Conservation (phyloP, 441 rosid species). For the Pelargonium citronellum region DNA sequence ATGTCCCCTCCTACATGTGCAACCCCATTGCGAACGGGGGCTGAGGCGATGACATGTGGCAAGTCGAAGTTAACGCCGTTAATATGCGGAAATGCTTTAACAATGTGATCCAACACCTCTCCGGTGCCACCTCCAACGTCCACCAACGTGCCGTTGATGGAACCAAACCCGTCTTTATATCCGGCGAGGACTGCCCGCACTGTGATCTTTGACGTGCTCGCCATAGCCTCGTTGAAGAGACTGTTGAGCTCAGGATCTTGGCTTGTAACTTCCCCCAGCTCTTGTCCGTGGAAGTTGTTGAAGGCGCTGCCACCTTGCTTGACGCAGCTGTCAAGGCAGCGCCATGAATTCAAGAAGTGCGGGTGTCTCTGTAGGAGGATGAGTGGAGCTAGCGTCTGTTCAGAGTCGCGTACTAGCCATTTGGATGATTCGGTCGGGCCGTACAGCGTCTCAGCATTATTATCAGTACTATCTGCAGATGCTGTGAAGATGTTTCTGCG, state of each 20-base stretch:
- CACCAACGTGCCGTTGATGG: slow-evolving; percentile 22
- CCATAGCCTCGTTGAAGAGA: slow-evolving; percentile 33
- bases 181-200: slow-evolving; percentile 16
- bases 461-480: background rate
- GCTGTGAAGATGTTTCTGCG: slow-evolving; percentile 28
- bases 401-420: slow-evolving; percentile 31
- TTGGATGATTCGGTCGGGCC: slow-evolving; percentile 24
- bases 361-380: slow-evolving; percentile 24
- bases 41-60: slow-evolving; percentile 35
- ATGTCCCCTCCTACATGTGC: slow-evolving; percentile 39
- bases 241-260: slow-evolving; percentile 26
- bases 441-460: slow-evolving; percentile 26
- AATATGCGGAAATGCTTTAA: slow-evolving; percentile 33
- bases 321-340: slow-evolving; percentile 26
- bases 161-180: slow-evolving; percentile 29
- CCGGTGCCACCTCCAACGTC: slow-evolving; percentile 51
- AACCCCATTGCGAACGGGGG: slow-evolving; percentile 28
- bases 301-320: slow-evolving; percentile 36
- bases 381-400: slow-evolving; percentile 27
- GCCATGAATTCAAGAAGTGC: slow-evolving; percentile 23
- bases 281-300: slow-evolving; percentile 35
- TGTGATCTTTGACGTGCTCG: slow-evolving; percentile 19
- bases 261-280: slow-evolving; percentile 33
- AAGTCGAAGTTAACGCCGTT: slow-evolving; percentile 38
- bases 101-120: slow-evolving; percentile 23